phyloP scores from a whole-genome alignment of 192 early-diverging fungal genomes.

The Backusella liffmaniae region DNA sequence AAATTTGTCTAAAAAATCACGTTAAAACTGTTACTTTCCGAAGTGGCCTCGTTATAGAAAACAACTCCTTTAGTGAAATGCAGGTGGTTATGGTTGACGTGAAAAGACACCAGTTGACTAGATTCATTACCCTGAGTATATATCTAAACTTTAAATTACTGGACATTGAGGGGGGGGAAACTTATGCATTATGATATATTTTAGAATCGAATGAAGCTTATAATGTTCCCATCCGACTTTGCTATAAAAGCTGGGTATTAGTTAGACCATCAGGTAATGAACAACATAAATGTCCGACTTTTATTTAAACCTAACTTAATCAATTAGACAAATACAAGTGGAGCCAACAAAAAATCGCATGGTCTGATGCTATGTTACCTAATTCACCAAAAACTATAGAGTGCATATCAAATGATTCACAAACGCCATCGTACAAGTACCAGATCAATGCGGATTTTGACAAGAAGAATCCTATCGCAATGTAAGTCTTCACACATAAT shows the following conservation, averaged over 20 bases:
- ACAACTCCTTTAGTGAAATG: slow-evolving; percentile 58
- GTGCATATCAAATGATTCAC: slow-evolving; percentile 25
- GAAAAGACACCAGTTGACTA: slow-evolving; percentile 36
- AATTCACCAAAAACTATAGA: slow-evolving; percentile 31
- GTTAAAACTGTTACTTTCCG: slow-evolving; percentile 81
- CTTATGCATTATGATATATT: neutral
- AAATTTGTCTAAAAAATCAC: slow-evolving; percentile 68
- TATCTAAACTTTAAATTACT: neutral
- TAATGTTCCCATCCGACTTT: slow-evolving; percentile 68
- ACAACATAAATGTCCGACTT: neutral
- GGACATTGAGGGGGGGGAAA: neutral
- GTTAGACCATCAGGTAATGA: slow-evolving; percentile 58
- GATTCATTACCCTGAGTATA: neutral
- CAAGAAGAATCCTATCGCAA: slow-evolving; percentile 15
- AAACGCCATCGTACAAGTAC: slow-evolving; percentile 42
- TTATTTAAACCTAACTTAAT: neutral
- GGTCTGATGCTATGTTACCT: slow-evolving; percentile 55
- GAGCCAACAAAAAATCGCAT: slow-evolving; percentile 64
- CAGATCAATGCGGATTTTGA: slow-evolving; percentile 44
- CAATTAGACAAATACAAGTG: slow-evolving; percentile 55
- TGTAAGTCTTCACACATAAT: neutral
- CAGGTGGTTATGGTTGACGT: slow-evolving; percentile 55
- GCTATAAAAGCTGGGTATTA: slow-evolving; percentile 64
- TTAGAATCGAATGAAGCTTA: slow-evolving; percentile 57
- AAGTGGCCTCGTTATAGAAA: slow-evolving; percentile 65